A percentile compares a stretch with the other conserved stretches of the same genome.
These are phyloP conservation scores for Thelonectria rubi DNA, from an alignment of 2,329 filamentous ascomycete genomes.

Conservation along the genomic window DNA sequence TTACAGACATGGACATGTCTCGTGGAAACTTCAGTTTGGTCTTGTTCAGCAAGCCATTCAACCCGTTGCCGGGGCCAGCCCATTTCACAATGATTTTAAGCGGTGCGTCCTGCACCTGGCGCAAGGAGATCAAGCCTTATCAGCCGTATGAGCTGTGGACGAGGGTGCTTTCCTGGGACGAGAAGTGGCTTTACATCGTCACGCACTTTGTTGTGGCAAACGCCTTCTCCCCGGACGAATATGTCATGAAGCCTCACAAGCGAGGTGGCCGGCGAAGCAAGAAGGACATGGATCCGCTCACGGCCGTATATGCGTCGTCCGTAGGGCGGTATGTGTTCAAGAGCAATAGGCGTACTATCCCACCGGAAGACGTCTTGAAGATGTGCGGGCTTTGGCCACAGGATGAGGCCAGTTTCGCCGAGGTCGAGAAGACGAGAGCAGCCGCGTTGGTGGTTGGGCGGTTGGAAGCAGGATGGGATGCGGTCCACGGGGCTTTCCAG, in stretches of 20 bases:
- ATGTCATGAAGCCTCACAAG: conserved; percentile 13
- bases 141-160: conserved; percentile 30
- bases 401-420: not conserved
- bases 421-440: conserved; percentile 5
- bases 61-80: conserved; percentile 15
- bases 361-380: conserved; percentile 6
- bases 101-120: conserved; percentile 23
- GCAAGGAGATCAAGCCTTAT: conserved; percentile 29
- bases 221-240: conserved; percentile 18
- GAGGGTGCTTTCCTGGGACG: conserved; percentile 27
- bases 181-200: conserved; percentile 32
- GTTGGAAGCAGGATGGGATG: conserved; percentile 17
- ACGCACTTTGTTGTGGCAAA: conserved; percentile 27
- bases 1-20: conserved; percentile 30
- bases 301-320: conserved; percentile 13
- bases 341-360: conserved; percentile 11
- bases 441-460: not conserved
- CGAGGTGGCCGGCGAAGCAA: not conserved
- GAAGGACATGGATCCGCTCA: not conserved
- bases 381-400: conserved; percentile 8
- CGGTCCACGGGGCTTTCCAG: conserved; percentile 10
- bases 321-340: conserved; percentile 19
- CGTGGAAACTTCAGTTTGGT: conserved; percentile 22
- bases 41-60: conserved; percentile 18
- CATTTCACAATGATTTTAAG: conserved; percentile 19